Evolutionary conservation across 495 filamentous ascomycete genomes (phyloP).

Genomic region (Pseudotulostoma volvatum): DNA sequence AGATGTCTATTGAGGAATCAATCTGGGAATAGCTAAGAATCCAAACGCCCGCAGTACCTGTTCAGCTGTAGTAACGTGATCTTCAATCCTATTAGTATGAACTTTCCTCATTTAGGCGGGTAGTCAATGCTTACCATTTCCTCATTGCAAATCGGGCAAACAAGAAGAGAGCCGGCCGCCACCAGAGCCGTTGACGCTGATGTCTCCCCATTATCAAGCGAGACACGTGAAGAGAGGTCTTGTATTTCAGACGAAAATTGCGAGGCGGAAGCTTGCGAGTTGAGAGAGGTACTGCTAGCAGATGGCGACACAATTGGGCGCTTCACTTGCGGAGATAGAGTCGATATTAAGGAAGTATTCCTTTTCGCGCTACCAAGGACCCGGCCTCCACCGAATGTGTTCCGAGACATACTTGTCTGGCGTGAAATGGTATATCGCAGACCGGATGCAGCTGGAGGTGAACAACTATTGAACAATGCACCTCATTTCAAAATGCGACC

Average conservation of each 20-base stretch:
- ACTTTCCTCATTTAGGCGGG: conserved; percentile 4
- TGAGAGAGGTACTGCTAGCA: conserved; percentile 41
- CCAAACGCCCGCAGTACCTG: conserved; percentile 49
- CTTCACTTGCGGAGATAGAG: conserved; percentile 38
- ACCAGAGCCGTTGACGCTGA: conserved; percentile 33
- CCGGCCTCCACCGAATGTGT: conserved; percentile 77
- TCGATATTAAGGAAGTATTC: conserved; percentile 49
- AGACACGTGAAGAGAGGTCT: conserved; percentile 42
- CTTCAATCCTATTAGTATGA: conserved; percentile 24
- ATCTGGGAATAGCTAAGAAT: neutral
- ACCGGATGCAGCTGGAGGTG: too few species aligned
- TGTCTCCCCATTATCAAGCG: conserved; percentile 34
- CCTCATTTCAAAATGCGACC: too few species aligned
- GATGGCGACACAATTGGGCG: conserved; percentile 41
- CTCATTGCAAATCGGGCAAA: conserved; percentile 91
- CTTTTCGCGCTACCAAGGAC: conserved; percentile 69
- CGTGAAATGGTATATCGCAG: conserved; percentile 1
- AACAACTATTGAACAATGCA: too few species aligned
- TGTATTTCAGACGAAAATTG: conserved; percentile 40
- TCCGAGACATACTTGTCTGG: conserved; percentile 47
- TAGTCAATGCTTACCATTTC: conserved; percentile 56
- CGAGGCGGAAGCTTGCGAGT: conserved; percentile 44
- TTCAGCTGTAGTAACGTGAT: conserved; percentile 86
- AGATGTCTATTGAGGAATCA: conserved; percentile 53
- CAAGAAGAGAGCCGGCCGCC: conserved; percentile 45